Percentiles rank a stretch among this genome's conserved stretches.
These are phyloP conservation scores for Selaginella tamariscina DNA, from an alignment of 75 land plant genomes.

Conservation along the genomic window DNA sequence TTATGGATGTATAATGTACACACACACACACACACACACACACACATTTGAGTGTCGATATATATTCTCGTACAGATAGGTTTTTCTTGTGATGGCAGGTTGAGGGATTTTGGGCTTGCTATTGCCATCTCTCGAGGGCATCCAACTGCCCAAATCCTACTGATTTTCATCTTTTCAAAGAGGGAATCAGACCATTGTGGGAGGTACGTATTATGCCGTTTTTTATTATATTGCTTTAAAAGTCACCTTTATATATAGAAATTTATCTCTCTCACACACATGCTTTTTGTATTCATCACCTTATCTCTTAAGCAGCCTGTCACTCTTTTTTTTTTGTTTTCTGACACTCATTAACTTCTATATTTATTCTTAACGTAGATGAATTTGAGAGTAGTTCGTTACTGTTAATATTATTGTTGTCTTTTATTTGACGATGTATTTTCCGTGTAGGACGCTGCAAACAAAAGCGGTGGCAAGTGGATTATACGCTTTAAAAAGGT, in stretches of 20 bases:
- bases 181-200: slow-evolving; percentile 95
- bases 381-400: no score
- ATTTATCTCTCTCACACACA: neutral
- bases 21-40: no score
- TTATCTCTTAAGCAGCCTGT: no score
- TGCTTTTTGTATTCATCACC: no score
- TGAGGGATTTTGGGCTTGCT: slow-evolving; percentile 92
- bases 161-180: slow-evolving; percentile 95
- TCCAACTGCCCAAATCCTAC: slow-evolving; percentile 76
- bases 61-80: neutral
- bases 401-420: no score
- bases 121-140: slow-evolving; percentile 88
- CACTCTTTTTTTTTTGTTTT: no score
- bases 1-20: neutral
- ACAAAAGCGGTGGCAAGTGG: slow-evolving; percentile 96
- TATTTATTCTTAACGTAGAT: no score
- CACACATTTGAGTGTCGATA: no score
- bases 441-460: slow-evolving; percentile 77
- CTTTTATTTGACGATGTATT: no score
- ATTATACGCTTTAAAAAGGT: slow-evolving; percentile 80
- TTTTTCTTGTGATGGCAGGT: slow-evolving; percentile 39
- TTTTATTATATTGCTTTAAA: neutral
- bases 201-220: slow-evolving; percentile 41
- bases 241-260: neutral
- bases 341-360: no score